Evolutionary conservation across 176 grass and related monocot species (phyloP).

Genomic region (Oryza officinalis): DNA sequence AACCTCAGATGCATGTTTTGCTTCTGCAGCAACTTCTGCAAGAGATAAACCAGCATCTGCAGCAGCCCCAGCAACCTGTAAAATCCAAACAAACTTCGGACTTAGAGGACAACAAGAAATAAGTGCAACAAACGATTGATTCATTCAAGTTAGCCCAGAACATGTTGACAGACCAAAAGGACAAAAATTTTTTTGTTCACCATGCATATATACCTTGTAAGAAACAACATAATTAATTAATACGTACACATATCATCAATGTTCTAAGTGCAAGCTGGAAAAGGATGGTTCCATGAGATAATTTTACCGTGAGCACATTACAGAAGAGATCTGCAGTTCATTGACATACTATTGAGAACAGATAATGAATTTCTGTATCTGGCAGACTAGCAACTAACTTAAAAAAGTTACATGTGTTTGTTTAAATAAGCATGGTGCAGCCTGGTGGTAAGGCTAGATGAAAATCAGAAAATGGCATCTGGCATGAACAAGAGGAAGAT

Average conservation of each 20-base stretch:
- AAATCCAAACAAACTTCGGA: slow-evolving; percentile 30
- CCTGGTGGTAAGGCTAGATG: slow-evolving; percentile 17
- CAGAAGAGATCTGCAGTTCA: not conserved
- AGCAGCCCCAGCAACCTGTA: slow-evolving; percentile 95
- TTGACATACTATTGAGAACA: not conserved
- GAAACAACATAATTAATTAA: not conserved
- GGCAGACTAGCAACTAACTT: slow-evolving; percentile 28
- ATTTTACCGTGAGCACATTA: not conserved
- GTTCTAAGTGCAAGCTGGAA: slow-evolving; percentile 25
- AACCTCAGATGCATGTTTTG: slow-evolving; percentile 85
- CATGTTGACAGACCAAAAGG: not conserved
- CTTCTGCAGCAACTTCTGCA: slow-evolving; percentile 89
- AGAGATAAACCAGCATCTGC: slow-evolving; percentile 92
- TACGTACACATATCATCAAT: not conserved
- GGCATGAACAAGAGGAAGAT: slow-evolving; percentile 27
- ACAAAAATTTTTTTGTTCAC: slow-evolving; percentile 6
- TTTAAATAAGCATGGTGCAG: slow-evolving; percentile 6
- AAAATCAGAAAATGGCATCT: not conserved
- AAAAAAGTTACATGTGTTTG: not conserved
- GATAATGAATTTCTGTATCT: not conserved
- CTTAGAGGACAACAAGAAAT: slow-evolving; percentile 14
- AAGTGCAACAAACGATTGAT: slow-evolving; percentile 7
- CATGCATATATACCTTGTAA: not conserved
- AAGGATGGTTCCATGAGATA: slow-evolving; percentile 2
- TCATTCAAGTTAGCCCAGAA: slow-evolving; percentile 9